Conservation (phyloP, 306 rosid species). For the Dalbergia oliveri region DNA sequence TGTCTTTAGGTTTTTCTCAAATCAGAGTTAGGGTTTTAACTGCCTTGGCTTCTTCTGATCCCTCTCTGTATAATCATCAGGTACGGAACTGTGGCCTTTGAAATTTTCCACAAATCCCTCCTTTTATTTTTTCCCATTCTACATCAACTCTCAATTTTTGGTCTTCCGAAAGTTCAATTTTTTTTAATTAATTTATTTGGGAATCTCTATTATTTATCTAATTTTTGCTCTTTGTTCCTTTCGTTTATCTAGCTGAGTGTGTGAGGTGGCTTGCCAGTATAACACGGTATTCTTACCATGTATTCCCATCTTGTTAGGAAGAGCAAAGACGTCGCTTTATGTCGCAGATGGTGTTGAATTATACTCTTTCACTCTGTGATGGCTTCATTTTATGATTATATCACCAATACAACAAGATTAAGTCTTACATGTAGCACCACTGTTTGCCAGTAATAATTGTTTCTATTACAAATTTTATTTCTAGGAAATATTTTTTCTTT, state of each 20-base stretch:
- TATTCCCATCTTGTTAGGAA: not conserved
- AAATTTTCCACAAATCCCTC: not conserved
- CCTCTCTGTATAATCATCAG: not conserved
- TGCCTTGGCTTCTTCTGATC: slow-evolving; percentile 11
- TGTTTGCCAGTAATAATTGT: not conserved
- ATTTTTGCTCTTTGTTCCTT: not conserved
- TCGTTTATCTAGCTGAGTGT: not conserved
- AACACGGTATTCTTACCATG: not conserved
- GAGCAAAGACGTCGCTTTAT: not conserved
- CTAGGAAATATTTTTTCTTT: too few relatives aligned
- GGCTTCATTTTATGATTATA: not conserved
- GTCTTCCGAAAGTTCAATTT: not conserved
- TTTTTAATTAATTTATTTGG: not conserved
- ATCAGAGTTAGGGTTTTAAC: slow-evolving; percentile 36
- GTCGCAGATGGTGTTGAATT: slow-evolving; percentile 1
- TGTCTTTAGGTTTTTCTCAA: not conserved
- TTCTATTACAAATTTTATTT: too few relatives aligned
- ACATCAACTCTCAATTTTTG: not conserved
- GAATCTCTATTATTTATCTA: not conserved
- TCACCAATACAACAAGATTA: not conserved
- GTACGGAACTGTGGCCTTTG: not conserved
- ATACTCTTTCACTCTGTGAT: slow-evolving; percentile 2
- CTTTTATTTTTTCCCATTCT: not conserved
- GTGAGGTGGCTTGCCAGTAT: slow-evolving; percentile 19
- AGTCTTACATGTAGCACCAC: not conserved